Evolutionary conservation across 805 yeast genomes (phyloP).

Genomic region (Pichia occidentalis): DNA sequence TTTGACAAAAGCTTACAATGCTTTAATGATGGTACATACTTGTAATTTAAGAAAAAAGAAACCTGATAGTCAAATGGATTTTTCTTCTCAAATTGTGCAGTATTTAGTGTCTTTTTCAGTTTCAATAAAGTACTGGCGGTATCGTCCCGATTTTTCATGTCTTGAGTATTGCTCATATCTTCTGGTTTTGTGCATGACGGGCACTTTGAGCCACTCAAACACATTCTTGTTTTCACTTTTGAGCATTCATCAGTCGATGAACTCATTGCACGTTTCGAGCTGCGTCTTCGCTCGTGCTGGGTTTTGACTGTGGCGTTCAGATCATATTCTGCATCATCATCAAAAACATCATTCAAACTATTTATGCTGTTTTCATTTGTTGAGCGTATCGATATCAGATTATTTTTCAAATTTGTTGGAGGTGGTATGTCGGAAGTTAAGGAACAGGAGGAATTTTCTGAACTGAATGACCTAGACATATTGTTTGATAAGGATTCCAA

Average conservation of each 20-base stretch:
- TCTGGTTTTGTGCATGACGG: conserved; percentile 1
- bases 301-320: not conserved
- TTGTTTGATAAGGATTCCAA: no score
- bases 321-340: conserved; percentile 1
- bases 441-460: not conserved
- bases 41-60: conserved; percentile 19
- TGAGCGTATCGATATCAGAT: no score
- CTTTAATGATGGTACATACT: conserved; percentile 11
- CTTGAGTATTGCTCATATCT: not conserved
- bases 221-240: conserved; percentile 23
- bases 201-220: conserved; percentile 1
- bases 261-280: conserved; percentile 26
- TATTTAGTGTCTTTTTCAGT: not conserved
- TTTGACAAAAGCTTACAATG: conserved; percentile 21
- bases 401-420: no score
- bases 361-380: no score
- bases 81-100: not conserved
- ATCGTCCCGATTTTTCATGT: not conserved
- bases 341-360: conserved; percentile 3
- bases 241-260: conserved; percentile 26
- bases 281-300: conserved; percentile 10
- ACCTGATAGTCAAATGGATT: conserved; percentile 22
- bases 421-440: conserved; percentile 2
- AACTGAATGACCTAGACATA: conserved; percentile 1
- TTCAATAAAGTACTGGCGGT: not conserved